Evolutionary conservation across 371 early-diverging fungal genomes (phyloP).

Genomic region (Fennellomyces sp.): DNA sequence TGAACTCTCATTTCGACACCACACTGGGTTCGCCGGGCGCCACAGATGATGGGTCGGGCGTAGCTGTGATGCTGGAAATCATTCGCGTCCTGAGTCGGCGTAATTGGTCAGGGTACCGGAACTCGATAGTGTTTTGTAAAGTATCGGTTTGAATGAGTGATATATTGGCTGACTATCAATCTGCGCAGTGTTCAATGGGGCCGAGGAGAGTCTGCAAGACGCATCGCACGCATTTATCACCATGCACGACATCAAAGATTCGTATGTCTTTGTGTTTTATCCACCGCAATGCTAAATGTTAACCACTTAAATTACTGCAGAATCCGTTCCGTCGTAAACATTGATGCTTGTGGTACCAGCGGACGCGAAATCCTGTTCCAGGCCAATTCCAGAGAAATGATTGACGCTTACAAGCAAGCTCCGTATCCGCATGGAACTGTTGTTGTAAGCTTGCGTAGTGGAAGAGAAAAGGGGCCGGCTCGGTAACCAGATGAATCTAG

Average conservation of each 20-base stretch:
- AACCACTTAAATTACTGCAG: conserved; percentile 20
- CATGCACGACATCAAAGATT: conserved; percentile 60
- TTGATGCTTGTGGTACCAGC: conserved; percentile 75
- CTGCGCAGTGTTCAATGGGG: conserved; percentile 74
- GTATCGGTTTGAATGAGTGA: conserved; percentile 14
- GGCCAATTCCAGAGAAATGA: conserved; percentile 70
- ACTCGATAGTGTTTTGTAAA: conserved; percentile 65
- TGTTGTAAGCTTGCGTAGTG: conserved; percentile 41
- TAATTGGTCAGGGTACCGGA: conserved; percentile 53
- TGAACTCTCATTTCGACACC: conserved; percentile 78
- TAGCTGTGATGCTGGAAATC: conserved; percentile 75
- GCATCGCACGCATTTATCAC: conserved; percentile 78
- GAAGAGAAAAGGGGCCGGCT: neutral
- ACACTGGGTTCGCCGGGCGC: conserved; percentile 64
- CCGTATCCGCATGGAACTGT: conserved; percentile 79
- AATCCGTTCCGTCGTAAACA: conserved; percentile 70
- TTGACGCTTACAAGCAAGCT: conserved; percentile 70
- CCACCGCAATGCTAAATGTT: neutral
- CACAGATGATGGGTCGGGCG: conserved; percentile 72
- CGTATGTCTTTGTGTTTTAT: conserved; percentile 40
- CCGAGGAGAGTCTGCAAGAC: conserved; percentile 81
- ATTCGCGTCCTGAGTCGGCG: conserved; percentile 63
- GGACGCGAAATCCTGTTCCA: conserved; percentile 81
- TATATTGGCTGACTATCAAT: neutral
- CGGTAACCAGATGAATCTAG: conserved; percentile 14